Evolutionary conservation across 768 basidiomycete genomes (phyloP).

Genomic region (Cyclocybe cylindracea): DNA sequence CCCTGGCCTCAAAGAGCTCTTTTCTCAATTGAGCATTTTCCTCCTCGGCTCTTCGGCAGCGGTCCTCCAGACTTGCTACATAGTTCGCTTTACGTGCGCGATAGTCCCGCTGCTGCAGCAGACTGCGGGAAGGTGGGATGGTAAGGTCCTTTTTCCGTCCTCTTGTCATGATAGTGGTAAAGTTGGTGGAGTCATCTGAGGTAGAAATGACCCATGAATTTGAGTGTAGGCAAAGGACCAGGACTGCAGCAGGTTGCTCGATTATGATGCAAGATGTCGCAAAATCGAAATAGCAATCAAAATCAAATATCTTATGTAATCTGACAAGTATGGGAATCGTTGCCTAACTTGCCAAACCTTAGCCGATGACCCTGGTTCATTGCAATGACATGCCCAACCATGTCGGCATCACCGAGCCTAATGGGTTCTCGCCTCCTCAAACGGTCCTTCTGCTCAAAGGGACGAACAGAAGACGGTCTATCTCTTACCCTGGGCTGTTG

Average conservation of each 20-base stretch:
- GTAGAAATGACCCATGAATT: conserved; percentile 11
- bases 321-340: no score
- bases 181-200: conserved; percentile 10
- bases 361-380: no score
- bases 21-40: conserved; percentile 52
- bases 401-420: no score
- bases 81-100: conserved; percentile 61
- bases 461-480: no score
- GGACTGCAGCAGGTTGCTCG: conserved; percentile 24
- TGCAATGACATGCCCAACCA: no score
- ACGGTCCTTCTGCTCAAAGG: no score
- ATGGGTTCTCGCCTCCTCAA: no score
- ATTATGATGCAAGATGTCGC: conserved; percentile 40
- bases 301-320: conserved; percentile 7
- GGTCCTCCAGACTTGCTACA: conserved; percentile 55
- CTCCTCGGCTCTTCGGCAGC: conserved; percentile 51
- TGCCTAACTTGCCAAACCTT: no score
- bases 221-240: conserved; percentile 11
- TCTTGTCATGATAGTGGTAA: conserved; percentile 48
- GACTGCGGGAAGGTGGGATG: conserved; percentile 57
- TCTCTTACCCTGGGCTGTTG: no score
- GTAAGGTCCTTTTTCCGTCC: conserved; percentile 67
- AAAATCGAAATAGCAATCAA: conserved; percentile 29
- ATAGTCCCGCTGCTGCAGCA: conserved; percentile 66
- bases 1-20: conserved; percentile 47